Percentiles rank a stretch among this genome's conserved stretches.
Evolutionary conservation across 768 basidiomycete genomes (phyloP).

Genomic region (Roridomyces roridus): DNA sequence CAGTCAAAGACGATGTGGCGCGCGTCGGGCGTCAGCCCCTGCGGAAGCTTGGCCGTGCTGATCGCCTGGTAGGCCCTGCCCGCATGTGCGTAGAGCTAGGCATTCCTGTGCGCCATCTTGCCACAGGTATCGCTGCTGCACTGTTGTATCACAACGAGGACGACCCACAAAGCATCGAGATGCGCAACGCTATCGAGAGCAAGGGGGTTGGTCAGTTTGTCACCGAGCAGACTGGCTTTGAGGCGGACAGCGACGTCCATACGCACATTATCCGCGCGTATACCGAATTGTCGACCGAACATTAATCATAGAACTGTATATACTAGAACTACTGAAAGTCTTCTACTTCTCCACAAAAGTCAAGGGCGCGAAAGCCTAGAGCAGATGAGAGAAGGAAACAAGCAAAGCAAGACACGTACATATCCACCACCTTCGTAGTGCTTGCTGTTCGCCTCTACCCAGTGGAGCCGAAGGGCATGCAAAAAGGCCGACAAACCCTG

Average conservation of each 20-base stretch:
- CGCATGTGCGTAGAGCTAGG: conserved; percentile 39
- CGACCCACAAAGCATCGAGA: conserved; percentile 33
- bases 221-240: conserved; percentile 36
- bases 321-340: too few relatives aligned
- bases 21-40: conserved; percentile 47
- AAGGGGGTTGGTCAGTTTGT: conserved; percentile 35
- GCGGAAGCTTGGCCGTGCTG: conserved; percentile 41
- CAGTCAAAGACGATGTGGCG: conserved; percentile 41
- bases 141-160: conserved; percentile 40
- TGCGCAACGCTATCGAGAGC: conserved; percentile 30
- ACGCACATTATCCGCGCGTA: conserved; percentile 13
- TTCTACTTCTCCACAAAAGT: conserved; percentile 46
- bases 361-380: conserved; percentile 55
- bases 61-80: conserved; percentile 43
- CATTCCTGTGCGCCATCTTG: conserved; percentile 36
- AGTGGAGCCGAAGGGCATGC: conserved; percentile 95
- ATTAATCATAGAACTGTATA: too few relatives aligned
- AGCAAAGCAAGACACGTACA: conserved; percentile 62
- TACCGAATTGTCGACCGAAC: neutral
- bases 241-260: conserved; percentile 19
- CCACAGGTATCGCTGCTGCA: conserved; percentile 42
- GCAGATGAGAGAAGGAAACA: conserved; percentile 24
- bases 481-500: conserved; percentile 95
- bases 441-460: conserved; percentile 99
- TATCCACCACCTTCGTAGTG: conserved; percentile 91